Conservation (phyloP, 495 filamentous ascomycete species). For the Aspergillus bertholletiae region DNA sequence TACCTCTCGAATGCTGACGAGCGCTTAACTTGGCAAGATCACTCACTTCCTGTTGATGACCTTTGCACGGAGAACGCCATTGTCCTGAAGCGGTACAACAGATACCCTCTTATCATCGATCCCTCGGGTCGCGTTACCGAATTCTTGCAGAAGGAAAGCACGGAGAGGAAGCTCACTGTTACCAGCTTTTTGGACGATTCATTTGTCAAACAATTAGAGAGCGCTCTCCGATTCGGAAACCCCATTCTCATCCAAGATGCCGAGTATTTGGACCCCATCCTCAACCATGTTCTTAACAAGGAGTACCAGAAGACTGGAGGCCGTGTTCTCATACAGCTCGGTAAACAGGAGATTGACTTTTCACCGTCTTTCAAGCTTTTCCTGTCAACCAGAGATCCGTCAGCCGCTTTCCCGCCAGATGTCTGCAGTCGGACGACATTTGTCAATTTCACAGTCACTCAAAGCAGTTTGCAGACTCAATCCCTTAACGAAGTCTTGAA, state of each 20-base stretch:
- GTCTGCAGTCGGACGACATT: slow-evolving; percentile 97
- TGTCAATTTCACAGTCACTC: slow-evolving; percentile 98
- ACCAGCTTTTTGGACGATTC: slow-evolving; percentile 98
- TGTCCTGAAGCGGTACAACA: slow-evolving; percentile 93
- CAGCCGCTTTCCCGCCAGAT: slow-evolving; percentile 94
- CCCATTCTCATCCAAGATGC: slow-evolving; percentile 98
- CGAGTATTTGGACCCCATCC: slow-evolving; percentile 91
- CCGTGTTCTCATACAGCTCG: slow-evolving; percentile 95
- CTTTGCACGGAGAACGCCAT: slow-evolving; percentile 99
- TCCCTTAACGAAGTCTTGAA: slow-evolving; percentile 96
- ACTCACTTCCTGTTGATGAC: slow-evolving; percentile 96
- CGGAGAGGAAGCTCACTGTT: slow-evolving; percentile 88
- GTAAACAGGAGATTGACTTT: slow-evolving; percentile 99
- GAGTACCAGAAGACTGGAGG: slow-evolving; percentile 99
- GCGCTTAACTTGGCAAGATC: slow-evolving; percentile 87
- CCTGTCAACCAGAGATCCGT: slow-evolving; percentile 92
- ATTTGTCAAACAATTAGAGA: slow-evolving; percentile 96
- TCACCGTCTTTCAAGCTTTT: slow-evolving; percentile 96
- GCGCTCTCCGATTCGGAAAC: slow-evolving; percentile 94
- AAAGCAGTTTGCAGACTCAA: slow-evolving; percentile 97
- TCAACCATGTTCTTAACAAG: slow-evolving; percentile 99
- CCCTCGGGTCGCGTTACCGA: slow-evolving; percentile 91
- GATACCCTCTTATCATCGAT: slow-evolving; percentile 97
- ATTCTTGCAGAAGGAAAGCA: slow-evolving; percentile 90
- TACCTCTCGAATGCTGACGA: slow-evolving; percentile 97